Evolutionary conservation across 2,329 filamentous ascomycete species (phyloP).

Genomic region (Phaeosphaeriaceae sp.): DNA sequence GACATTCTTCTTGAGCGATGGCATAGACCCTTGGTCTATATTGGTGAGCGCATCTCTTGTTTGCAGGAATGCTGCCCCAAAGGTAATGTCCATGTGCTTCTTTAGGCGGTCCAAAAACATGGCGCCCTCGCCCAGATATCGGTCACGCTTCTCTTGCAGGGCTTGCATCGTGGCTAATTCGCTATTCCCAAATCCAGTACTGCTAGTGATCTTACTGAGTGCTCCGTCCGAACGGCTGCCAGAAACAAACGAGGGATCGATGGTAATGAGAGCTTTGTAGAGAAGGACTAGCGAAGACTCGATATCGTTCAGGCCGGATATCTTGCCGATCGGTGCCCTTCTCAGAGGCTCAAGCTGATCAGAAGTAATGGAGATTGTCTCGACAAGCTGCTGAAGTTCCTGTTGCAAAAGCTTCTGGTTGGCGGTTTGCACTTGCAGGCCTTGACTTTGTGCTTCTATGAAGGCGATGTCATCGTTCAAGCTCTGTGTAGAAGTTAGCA

Average conservation of each 20-base stretch:
- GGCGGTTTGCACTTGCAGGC: slow-evolving; percentile 93
- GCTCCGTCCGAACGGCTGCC: slow-evolving; percentile 53
- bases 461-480: slow-evolving; percentile 95
- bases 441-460: slow-evolving; percentile 96
- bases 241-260: slow-evolving; percentile 79
- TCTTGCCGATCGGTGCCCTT: slow-evolving; percentile 74
- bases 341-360: slow-evolving; percentile 77
- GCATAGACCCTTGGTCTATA: slow-evolving; percentile 55
- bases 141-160: slow-evolving; percentile 91
- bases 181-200: slow-evolving; percentile 72
- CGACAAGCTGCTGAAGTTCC: slow-evolving; percentile 86
- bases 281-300: slow-evolving; percentile 79
- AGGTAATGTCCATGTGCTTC: slow-evolving; percentile 82
- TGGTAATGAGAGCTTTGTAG: slow-evolving; percentile 92
- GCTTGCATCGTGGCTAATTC: slow-evolving; percentile 86
- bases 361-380: slow-evolving; percentile 86
- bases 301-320: slow-evolving; percentile 75
- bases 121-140: slow-evolving; percentile 78
- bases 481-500: slow-evolving; percentile 64
- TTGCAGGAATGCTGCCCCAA: slow-evolving; percentile 76
- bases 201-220: slow-evolving; percentile 44
- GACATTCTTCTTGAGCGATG: slow-evolving; percentile 68
- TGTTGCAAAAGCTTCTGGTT: slow-evolving; percentile 94
- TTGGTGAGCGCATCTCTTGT: slow-evolving; percentile 66
- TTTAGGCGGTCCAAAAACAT: slow-evolving; percentile 80